Evolutionary conservation across 352 stramenopile species (phyloP).

Genomic region (Phytophthora brassicae): DNA sequence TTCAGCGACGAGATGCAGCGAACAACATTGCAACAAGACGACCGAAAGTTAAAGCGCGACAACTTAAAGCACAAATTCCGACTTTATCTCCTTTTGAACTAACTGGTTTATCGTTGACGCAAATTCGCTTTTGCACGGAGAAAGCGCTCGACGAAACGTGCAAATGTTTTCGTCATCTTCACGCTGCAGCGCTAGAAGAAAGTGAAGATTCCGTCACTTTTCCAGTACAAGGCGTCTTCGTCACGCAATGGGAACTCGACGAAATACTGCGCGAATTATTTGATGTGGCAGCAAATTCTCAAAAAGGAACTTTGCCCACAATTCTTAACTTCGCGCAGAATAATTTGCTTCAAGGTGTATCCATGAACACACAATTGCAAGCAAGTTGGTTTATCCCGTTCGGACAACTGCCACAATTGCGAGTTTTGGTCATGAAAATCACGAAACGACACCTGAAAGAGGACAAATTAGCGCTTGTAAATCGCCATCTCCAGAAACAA

Average conservation of each 20-base stretch:
- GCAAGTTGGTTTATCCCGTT: constrained; percentile 74
- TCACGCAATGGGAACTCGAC: constrained; percentile 65
- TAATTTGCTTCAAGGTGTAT: constrained; percentile 11
- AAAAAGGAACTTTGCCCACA: constrained; percentile 11
- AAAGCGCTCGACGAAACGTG: constrained; percentile 47
- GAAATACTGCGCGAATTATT: constrained; percentile 33
- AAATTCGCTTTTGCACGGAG: constrained; percentile 56
- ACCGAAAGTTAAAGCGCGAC: background rate
- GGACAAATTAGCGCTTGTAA: constrained; percentile 48
- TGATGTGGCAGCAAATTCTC: constrained; percentile 2
- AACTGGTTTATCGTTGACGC: constrained; percentile 46
- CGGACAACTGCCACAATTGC: constrained; percentile 42
- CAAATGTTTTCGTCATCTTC: constrained; percentile 43
- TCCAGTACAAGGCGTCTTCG: constrained; percentile 36
- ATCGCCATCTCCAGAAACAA: constrained; percentile 50
- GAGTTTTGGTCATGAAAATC: constrained; percentile 55
- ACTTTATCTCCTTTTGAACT: constrained; percentile 38
- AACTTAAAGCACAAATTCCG: constrained; percentile 1
- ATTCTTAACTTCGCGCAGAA: constrained; percentile 18
- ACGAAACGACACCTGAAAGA: constrained; percentile 59
- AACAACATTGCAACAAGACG: constrained; percentile 8
- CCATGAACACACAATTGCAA: constrained; percentile 38
- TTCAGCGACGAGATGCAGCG: constrained; percentile 9
- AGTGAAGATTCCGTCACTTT: constrained; percentile 2
- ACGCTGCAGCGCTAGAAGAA: constrained; percentile 23